These are phyloP conservation scores for Aspergillus melleus DNA, from an alignment of 2,329 filamentous ascomycete genomes.

Conservation along the genomic window DNA sequence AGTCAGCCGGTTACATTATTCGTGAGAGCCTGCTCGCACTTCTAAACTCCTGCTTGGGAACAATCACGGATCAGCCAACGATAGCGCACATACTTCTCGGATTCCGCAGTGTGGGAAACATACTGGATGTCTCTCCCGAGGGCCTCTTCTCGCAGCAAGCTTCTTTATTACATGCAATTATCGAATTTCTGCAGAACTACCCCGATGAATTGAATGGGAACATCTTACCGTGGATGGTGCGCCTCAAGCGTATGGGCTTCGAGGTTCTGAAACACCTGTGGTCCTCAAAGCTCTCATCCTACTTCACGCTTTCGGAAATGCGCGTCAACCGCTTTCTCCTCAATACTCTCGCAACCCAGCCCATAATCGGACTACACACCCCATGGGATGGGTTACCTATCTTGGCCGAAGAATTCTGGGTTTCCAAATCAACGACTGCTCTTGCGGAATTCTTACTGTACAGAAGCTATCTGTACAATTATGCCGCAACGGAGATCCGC, in stretches of 20 bases:
- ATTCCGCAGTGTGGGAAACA: conserved; percentile 73
- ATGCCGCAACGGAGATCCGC: conserved; percentile 81
- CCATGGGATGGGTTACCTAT: conserved; percentile 72
- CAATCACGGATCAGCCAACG: conserved; percentile 74
- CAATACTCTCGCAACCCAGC: conserved; percentile 69
- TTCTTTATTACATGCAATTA: conserved; percentile 81
- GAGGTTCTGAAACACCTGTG: conserved; percentile 79
- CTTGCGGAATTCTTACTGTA: conserved; percentile 76
- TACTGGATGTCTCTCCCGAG: conserved; percentile 66
- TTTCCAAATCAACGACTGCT: conserved; percentile 65
- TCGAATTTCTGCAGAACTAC: conserved; percentile 69
- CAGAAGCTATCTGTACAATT: conserved; percentile 77
- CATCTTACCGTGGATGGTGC: conserved; percentile 68
- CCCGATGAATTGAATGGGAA: conserved; percentile 62
- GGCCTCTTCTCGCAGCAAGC: conserved; percentile 69
- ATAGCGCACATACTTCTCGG: conserved; percentile 90
- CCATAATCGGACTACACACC: conserved; percentile 67
- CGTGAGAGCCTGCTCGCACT: conserved; percentile 86
- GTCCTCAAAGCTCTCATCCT: conserved; percentile 75
- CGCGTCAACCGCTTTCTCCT: conserved; percentile 78
- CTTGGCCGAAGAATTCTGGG: conserved; percentile 64
- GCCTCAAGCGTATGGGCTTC: conserved; percentile 67
- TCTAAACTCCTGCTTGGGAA: conserved; percentile 74
- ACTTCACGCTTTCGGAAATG: conserved; percentile 74
- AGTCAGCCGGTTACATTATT: conserved; percentile 73